Conservation (phyloP, 768 basidiomycete species). For the Lactarius akahatsu region DNA sequence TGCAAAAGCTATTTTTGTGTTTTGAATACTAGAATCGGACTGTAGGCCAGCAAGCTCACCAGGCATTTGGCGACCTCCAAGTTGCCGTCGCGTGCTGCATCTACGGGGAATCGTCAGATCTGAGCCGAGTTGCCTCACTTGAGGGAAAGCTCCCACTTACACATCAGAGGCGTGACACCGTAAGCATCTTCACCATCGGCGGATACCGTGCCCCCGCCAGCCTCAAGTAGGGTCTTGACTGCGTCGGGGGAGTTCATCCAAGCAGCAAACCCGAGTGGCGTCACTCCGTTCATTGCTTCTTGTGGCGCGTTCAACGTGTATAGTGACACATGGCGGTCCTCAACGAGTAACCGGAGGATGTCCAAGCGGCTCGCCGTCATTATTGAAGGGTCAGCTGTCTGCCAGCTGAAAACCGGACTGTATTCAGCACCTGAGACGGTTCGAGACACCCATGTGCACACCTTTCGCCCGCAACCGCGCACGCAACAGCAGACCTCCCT, state of each 20-base stretch:
- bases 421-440: background rate
- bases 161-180: conserved; percentile 82
- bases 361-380: conserved; percentile 56
- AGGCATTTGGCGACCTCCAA: conserved; percentile 64
- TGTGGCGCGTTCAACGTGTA: conserved; percentile 75
- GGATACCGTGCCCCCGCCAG: conserved; percentile 57
- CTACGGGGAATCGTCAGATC: conserved; percentile 39
- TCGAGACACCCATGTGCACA: conserved; percentile 37
- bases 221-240: conserved; percentile 65
- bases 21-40: conserved; percentile 3
- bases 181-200: conserved; percentile 74
- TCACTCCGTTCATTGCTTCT: conserved; percentile 65
- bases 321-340: conserved; percentile 59
- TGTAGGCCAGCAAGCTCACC: conserved; percentile 41
- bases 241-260: conserved; percentile 67
- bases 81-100: conserved; percentile 73
- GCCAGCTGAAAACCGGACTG: conserved; percentile 49
- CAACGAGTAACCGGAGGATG: conserved; percentile 54
- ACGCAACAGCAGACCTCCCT: conserved; percentile 65
- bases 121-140: conserved; percentile 7
- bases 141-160: conserved; percentile 45
- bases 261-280: conserved; percentile 74
- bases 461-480: conserved; percentile 72
- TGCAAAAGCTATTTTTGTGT: conserved; percentile 50
- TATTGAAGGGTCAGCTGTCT: conserved; percentile 65